Percentiles rank a stretch among this genome's conserved stretches.
phyloP scores from a whole-genome alignment of 768 basidiomycete species.

The Macrolepiota dolichaula region DNA sequence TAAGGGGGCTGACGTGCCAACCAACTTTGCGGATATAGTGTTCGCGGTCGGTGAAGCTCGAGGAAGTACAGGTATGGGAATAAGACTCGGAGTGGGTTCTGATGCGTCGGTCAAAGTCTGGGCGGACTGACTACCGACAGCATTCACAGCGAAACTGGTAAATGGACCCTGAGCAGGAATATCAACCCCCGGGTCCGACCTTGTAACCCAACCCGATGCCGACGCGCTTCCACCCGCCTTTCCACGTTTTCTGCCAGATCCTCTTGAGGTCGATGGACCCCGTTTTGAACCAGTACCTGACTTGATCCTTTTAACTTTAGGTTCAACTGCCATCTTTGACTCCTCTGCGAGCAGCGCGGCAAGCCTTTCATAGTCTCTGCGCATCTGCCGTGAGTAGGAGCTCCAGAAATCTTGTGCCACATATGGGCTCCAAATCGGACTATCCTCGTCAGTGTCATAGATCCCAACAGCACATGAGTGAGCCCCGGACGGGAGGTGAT shows the following conservation, averaged over 20 bases:
- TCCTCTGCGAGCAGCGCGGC: not conserved
- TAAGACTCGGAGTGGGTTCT: not conserved
- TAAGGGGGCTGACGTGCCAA: not conserved
- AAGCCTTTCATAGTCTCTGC: not conserved
- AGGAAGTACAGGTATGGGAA: not conserved
- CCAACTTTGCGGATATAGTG: not conserved
- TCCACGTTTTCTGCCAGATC: not conserved
- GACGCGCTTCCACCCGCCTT: too few species aligned
- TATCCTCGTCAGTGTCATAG: not conserved
- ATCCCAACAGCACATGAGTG: not conserved
- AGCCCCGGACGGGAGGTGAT: not conserved
- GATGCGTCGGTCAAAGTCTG: not conserved
- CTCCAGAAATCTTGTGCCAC: not conserved
- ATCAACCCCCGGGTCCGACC: too few species aligned
- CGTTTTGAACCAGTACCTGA: too few species aligned
- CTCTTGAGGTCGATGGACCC: not conserved
- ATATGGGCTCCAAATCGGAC: not conserved
- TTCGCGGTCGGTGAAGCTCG: not conserved
- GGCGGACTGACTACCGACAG: not conserved
- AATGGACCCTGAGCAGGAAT: not conserved
- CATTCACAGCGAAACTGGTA: not conserved
- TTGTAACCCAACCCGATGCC: not conserved
- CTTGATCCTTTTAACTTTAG: not conserved
- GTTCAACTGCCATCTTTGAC: not conserved
- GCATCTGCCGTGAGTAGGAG: not conserved